Evolutionary conservation across 2,329 filamentous ascomycete genomes (phyloP).

Genomic region (Zelopaecilomyces penicillatus): DNA sequence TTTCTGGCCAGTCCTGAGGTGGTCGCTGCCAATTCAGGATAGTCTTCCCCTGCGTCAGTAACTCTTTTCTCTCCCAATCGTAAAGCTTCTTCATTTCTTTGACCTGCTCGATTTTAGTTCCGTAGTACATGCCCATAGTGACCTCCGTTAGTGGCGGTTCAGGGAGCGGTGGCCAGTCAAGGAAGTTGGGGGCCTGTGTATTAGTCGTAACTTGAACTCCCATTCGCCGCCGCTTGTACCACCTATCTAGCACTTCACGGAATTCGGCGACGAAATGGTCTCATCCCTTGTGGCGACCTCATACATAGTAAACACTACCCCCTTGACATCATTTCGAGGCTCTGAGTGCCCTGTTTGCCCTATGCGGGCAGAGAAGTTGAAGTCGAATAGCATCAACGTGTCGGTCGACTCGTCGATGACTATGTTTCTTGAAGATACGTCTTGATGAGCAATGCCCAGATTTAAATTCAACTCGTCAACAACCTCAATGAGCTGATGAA

Average conservation of each 20-base stretch:
- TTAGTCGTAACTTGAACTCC: constrained; percentile 8
- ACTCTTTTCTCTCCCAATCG: too few species aligned
- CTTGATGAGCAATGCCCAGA: constrained; percentile 29
- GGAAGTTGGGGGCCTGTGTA: constrained; percentile 12
- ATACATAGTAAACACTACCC: constrained; percentile 26
- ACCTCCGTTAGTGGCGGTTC: background rate
- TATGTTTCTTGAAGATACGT: constrained; percentile 29
- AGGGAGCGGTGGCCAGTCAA: constrained; percentile 16
- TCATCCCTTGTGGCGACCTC: constrained; percentile 26
- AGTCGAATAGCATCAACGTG: constrained; percentile 28
- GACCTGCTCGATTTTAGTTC: too few species aligned
- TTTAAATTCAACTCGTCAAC: constrained; percentile 30
- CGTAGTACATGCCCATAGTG: too few species aligned
- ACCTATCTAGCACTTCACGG: constrained; percentile 17
- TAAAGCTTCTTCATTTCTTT: background rate
- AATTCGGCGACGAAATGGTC: constrained; percentile 23
- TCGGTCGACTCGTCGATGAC: constrained; percentile 25
- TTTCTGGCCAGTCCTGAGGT: too few species aligned
- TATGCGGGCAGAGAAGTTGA: constrained; percentile 13
- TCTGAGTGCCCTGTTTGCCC: background rate
- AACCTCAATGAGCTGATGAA: constrained; percentile 22
- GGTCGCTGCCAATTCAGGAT: too few species aligned
- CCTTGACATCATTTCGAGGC: constrained; percentile 18
- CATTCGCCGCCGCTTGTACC: constrained; percentile 13
- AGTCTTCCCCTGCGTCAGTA: too few species aligned